Evolutionary conservation across 345 rosid genomes (phyloP).

Genomic region (Adansonia digitata): DNA sequence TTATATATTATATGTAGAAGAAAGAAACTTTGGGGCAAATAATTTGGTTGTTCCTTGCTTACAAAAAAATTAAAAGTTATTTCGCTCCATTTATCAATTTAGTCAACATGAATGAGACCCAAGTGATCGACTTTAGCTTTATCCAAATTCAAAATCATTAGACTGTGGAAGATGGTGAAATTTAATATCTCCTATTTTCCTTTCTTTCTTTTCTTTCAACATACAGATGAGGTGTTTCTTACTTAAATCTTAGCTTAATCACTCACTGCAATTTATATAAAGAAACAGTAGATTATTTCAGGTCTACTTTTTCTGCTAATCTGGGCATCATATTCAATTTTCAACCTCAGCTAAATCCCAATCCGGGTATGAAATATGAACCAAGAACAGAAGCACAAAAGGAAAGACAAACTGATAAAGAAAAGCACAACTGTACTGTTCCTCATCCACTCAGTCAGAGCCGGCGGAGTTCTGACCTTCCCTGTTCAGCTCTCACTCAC

Average conservation of each 20-base stretch:
- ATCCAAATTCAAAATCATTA: neutral
- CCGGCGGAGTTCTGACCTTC: neutral
- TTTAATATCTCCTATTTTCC: neutral
- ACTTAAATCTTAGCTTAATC: neutral
- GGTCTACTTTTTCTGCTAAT: neutral
- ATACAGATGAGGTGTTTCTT: neutral
- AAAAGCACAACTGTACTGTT: neutral
- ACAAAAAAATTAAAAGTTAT: too few species aligned
- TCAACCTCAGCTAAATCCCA: too few species aligned
- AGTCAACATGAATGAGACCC: constrained; percentile 17
- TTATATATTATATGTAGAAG: neutral
- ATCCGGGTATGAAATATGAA: neutral
- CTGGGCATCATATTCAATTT: too few species aligned
- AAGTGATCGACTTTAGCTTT: neutral
- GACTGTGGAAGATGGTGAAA: neutral
- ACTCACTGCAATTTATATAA: neutral
- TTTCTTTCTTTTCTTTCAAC: too few species aligned
- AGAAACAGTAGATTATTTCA: neutral
- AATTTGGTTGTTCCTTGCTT: too few species aligned
- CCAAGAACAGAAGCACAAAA: neutral
- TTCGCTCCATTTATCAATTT: too few species aligned
- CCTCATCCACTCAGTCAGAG: neutral
- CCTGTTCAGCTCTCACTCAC: neutral
- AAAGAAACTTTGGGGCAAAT: too few species aligned
- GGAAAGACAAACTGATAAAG: too few species aligned